Evolutionary conservation across 768 basidiomycete genomes (phyloP).

Genomic region (Hypholoma sublateritium): DNA sequence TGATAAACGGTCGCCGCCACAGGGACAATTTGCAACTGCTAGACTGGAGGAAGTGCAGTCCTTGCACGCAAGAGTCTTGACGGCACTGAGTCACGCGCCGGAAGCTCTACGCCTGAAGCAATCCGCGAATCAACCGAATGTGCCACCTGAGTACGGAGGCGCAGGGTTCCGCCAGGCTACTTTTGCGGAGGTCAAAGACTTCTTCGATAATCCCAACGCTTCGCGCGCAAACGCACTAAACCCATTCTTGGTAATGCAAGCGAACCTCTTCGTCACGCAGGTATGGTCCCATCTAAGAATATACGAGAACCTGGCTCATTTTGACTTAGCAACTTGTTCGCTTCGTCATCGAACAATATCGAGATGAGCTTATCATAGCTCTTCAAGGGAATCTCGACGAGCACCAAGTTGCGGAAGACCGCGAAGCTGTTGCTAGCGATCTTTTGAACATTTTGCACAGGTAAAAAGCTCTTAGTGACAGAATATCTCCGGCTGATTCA

Average conservation of each 20-base stretch:
- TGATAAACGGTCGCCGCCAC: conserved; percentile 83
- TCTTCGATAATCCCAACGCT: conserved; percentile 90
- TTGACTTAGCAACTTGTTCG: conserved; percentile 81
- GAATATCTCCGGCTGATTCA: not conserved
- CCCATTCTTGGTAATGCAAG: conserved; percentile 89
- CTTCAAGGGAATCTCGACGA: conserved; percentile 68
- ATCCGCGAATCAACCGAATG: conserved; percentile 43
- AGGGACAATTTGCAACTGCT: conserved; percentile 83
- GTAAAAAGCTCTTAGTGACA: conserved; percentile 32
- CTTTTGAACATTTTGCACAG: conserved; percentile 84
- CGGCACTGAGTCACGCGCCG: conserved; percentile 74
- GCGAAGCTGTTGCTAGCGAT: conserved; percentile 85
- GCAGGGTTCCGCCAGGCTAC: conserved; percentile 80
- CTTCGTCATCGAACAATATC: conserved; percentile 90
- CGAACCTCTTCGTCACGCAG: conserved; percentile 91
- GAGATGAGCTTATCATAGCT: conserved; percentile 75
- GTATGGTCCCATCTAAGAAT: conserved; percentile 34
- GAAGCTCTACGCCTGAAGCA: conserved; percentile 72
- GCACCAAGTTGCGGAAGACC: conserved; percentile 63
- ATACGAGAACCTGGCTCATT: conserved; percentile 1
- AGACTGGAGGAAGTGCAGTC: conserved; percentile 83
- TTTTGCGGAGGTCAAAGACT: conserved; percentile 85
- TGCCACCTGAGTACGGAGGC: conserved; percentile 62
- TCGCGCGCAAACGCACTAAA: conserved; percentile 84
- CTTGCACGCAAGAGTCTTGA: conserved; percentile 73